Evolutionary conservation across 179 eudicot species (phyloP).

Genomic region (Beta lomatogona): DNA sequence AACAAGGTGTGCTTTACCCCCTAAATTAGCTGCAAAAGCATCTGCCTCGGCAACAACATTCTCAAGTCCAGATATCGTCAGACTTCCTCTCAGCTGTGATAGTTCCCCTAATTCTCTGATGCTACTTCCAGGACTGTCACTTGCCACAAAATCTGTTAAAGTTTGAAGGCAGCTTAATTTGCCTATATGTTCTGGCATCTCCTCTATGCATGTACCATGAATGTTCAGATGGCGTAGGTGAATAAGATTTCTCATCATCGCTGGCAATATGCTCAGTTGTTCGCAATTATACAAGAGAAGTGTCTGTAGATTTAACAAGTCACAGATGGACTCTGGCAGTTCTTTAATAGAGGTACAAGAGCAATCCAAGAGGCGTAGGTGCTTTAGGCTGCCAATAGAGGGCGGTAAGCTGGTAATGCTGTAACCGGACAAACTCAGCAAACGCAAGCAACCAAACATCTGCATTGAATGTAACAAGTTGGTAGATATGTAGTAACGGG

Average conservation of each 20-base stretch:
- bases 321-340: neutral
- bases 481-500: neutral
- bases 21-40: neutral
- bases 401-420: neutral
- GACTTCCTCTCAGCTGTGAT: neutral
- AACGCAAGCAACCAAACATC: slow-evolving; percentile 4
- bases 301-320: slow-evolving; percentile 10
- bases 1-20: neutral
- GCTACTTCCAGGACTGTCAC: neutral
- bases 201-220: neutral
- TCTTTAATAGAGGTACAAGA: neutral
- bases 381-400: slow-evolving; percentile 9
- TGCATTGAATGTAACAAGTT: neutral
- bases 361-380: slow-evolving; percentile 3
- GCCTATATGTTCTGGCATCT: slow-evolving; percentile 1
- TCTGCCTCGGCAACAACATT: neutral
- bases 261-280: neutral
- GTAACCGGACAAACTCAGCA: slow-evolving; percentile 3
- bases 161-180: slow-evolving; percentile 7
- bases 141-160: slow-evolving; percentile 5
- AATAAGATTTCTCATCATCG: neutral
- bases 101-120: slow-evolving; percentile 1
- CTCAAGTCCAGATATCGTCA: neutral
- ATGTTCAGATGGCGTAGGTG: slow-evolving; percentile 12
- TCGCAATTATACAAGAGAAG: neutral